A percentile compares a stretch with the other conserved stretches of the same genome.
phyloP scores from a whole-genome alignment of 805 yeast species.

The Candida rishiriensis region DNA sequence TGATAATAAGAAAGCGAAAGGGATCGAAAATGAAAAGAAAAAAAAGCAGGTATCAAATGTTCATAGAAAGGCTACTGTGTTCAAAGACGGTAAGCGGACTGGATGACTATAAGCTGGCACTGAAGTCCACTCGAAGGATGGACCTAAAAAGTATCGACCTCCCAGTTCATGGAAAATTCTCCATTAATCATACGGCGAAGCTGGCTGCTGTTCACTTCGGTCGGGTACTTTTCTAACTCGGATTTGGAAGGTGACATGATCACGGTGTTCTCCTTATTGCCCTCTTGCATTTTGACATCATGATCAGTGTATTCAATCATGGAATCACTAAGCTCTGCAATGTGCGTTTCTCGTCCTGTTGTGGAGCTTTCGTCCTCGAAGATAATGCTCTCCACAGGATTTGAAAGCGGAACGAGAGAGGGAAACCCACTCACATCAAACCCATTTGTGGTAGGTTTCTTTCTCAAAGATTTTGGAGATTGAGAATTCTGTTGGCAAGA shows the following conservation, averaged over 20 bases:
- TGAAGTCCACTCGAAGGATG: not conserved
- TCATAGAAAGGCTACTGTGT: not conserved
- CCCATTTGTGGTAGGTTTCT: not conserved
- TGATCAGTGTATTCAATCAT: slow-evolving; percentile 27
- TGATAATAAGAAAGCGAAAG: too few species aligned
- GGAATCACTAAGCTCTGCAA: slow-evolving; percentile 27
- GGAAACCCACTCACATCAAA: too few species aligned
- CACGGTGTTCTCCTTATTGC: not conserved
- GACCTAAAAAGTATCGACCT: slow-evolving; percentile 16
- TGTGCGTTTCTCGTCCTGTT: slow-evolving; percentile 2
- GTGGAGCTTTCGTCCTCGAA: not conserved
- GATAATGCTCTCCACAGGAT: too few species aligned
- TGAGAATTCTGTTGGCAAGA: too few species aligned
- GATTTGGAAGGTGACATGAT: not conserved
- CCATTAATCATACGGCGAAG: not conserved
- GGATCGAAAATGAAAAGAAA: too few species aligned
- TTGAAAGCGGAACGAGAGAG: too few species aligned
- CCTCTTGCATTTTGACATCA: not conserved
- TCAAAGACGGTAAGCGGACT: not conserved
- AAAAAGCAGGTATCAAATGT: too few species aligned
- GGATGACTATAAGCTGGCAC: not conserved
- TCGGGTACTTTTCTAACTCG: not conserved
- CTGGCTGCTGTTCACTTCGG: too few species aligned
- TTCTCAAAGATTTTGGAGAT: slow-evolving; percentile 4
- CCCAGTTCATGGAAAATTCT: slow-evolving; percentile 18